Evolutionary conservation across 768 basidiomycete genomes (phyloP).

Genomic region (Trametes cinnabarina): DNA sequence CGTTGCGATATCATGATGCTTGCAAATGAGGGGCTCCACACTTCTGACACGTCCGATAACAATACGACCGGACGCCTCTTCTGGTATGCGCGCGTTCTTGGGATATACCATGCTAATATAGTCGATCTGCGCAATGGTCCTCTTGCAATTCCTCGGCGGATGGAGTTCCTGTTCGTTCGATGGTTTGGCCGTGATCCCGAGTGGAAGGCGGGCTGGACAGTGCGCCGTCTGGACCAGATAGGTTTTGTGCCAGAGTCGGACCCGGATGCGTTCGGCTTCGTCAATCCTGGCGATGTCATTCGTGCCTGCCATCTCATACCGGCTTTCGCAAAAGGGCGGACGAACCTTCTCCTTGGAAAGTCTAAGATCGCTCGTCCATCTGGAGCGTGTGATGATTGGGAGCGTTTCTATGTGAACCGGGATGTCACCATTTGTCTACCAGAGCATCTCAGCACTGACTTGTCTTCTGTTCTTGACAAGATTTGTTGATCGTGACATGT

Average conservation of each 20-base stretch:
- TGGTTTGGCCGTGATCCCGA: conserved; percentile 35
- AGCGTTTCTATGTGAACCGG: conserved; percentile 27
- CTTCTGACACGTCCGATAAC: background rate
- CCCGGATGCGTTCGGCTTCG: conserved; percentile 41
- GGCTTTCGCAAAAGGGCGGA: conserved; percentile 30
- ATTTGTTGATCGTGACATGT: conserved; percentile 29
- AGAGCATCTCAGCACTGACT: background rate
- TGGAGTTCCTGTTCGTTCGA: conserved; percentile 40
- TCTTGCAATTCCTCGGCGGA: conserved; percentile 1
- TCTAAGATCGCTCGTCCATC: background rate
- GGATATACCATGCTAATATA: conserved; percentile 30
- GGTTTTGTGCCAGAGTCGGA: conserved; percentile 22
- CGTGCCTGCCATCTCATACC: conserved; percentile 43
- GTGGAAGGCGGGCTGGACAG: conserved; percentile 27
- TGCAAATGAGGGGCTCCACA: conserved; percentile 6
- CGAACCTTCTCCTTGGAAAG: conserved; percentile 5
- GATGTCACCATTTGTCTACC: conserved; percentile 16
- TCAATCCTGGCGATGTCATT: conserved; percentile 42
- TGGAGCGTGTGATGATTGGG: conserved; percentile 20
- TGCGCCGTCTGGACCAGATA: conserved; percentile 37
- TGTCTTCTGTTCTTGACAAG: conserved; percentile 7
- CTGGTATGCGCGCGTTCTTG: conserved; percentile 29
- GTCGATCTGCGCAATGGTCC: conserved; percentile 20
- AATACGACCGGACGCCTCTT: background rate
- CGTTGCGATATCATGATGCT: conserved; percentile 31